Percentiles rank a stretch among this genome's conserved stretches.
phyloP scores from a whole-genome alignment of 108 stramenopile genomes.

The Skeletonema potamos region DNA sequence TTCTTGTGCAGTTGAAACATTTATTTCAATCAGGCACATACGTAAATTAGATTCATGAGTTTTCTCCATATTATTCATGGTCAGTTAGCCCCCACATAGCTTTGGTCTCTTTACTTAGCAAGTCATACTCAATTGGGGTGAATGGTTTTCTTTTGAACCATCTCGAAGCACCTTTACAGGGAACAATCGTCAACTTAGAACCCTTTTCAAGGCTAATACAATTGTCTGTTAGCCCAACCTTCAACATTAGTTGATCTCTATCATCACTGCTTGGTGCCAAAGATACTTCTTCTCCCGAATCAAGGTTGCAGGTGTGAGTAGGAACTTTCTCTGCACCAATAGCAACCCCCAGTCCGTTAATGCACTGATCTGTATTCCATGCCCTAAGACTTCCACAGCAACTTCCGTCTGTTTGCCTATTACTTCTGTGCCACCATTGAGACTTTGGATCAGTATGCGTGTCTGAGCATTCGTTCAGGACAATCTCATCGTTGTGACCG shows the following conservation, averaged over 20 bases:
- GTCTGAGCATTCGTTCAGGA: slow-evolving; percentile 18
- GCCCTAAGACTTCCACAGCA: slow-evolving; percentile 42
- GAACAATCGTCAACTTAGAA: slow-evolving; percentile 11
- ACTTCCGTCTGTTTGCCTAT: slow-evolving; percentile 19
- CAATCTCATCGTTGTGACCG: slow-evolving; percentile 27
- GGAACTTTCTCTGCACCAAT: slow-evolving; percentile 2
- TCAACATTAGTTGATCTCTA: slow-evolving; percentile 12
- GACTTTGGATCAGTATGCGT: slow-evolving; percentile 16
- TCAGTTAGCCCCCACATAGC: slow-evolving; percentile 26
- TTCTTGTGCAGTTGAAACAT: too few species aligned
- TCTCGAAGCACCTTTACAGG: slow-evolving; percentile 18
- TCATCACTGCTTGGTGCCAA: slow-evolving; percentile 17
- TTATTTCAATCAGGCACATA: too few species aligned
- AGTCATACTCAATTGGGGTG: slow-evolving; percentile 35
- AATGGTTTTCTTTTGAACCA: slow-evolving; percentile 36
- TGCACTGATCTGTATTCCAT: slow-evolving; percentile 47
- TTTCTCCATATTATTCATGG: too few species aligned
- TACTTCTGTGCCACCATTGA: slow-evolving; percentile 37
- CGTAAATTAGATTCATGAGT: background rate
- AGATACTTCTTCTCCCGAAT: slow-evolving; percentile 24
- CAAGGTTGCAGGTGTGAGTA: slow-evolving; percentile 36
- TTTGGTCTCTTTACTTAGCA: slow-evolving; percentile 29
- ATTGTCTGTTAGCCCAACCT: slow-evolving; percentile 10
- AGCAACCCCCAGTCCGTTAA: slow-evolving; percentile 21
- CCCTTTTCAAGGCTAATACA: slow-evolving; percentile 6